A percentile compares a stretch with the other conserved stretches of the same genome.
phyloP scores from a whole-genome alignment of 2,329 filamentous ascomycete genomes.

The Epichloe elymi region DNA sequence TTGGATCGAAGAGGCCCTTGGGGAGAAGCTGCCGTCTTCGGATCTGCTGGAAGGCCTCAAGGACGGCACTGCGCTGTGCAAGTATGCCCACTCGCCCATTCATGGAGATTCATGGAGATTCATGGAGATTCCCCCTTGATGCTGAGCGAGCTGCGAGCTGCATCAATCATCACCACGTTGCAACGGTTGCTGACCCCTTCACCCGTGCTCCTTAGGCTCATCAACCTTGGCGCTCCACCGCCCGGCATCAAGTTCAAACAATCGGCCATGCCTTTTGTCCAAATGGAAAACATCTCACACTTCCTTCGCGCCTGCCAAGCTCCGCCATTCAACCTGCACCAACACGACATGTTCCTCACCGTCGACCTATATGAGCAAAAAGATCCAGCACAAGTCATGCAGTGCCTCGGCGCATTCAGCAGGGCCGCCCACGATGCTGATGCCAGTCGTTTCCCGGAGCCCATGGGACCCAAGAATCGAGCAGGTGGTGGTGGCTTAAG shows the following conservation, averaged over 20 bases:
- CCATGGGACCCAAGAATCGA: constrained; percentile 60
- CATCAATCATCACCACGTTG: too few species aligned
- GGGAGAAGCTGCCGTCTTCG: constrained; percentile 54
- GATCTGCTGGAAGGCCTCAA: constrained; percentile 80
- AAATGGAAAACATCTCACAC: constrained; percentile 98
- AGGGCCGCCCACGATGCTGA: constrained; percentile 66
- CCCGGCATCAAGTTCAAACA: constrained; percentile 81
- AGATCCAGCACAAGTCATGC: constrained; percentile 88
- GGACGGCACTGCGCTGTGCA: constrained; percentile 87
- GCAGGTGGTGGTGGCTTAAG: constrained; percentile 38
- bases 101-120: too few species aligned
- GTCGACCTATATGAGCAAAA: constrained; percentile 94
- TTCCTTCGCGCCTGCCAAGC: constrained; percentile 82
- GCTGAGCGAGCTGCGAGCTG: too few species aligned
- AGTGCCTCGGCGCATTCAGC: constrained; percentile 86
- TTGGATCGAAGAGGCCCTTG: constrained; percentile 78
- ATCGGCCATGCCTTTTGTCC: constrained; percentile 92
- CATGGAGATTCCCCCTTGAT: background rate
- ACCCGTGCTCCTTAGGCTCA: constrained; percentile 43
- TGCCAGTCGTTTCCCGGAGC: constrained; percentile 57
- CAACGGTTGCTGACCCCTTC: background rate
- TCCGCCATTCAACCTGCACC: constrained; percentile 72
- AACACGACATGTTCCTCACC: constrained; percentile 92
- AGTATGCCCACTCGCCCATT: constrained; percentile 37
- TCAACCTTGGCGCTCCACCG: constrained; percentile 65